phyloP scores from a whole-genome alignment of 768 basidiomycete species.

The Amanita pseudoporphyria region DNA sequence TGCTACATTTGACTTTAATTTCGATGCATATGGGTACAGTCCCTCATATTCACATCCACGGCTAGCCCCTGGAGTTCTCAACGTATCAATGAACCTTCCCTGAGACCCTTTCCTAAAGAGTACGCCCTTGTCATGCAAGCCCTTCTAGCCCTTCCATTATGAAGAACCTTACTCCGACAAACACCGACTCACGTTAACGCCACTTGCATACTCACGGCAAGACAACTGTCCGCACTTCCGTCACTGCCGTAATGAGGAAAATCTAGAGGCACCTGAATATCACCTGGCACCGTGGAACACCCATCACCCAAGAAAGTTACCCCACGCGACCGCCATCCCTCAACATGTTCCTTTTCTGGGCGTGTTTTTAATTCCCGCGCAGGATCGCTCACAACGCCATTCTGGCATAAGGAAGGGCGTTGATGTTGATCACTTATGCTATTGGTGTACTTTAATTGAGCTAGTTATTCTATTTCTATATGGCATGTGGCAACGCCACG shows the following conservation, averaged over 20 bases:
- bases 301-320: not conserved
- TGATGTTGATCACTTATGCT: not conserved
- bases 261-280: not conserved
- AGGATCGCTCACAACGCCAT: not conserved
- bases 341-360: not conserved
- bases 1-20: not conserved
- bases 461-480: not conserved
- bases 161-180: not conserved
- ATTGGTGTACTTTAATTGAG: not conserved
- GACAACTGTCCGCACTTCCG: not conserved
- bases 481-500: conserved; percentile 3
- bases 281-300: not conserved
- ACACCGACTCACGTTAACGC: conserved; percentile 4
- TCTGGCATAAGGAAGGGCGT: not conserved
- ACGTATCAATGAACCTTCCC: not conserved
- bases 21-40: not conserved
- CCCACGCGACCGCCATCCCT: not conserved
- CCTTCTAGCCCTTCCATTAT: not conserved
- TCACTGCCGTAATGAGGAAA: conserved; percentile 6
- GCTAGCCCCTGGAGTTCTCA: not conserved
- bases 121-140: not conserved
- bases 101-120: not conserved
- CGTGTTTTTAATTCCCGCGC: conserved; percentile 5
- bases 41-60: not conserved
- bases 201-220: conserved; percentile 2